Evolutionary conservation across 129 eudicot species (phyloP).

Genomic region (Apium graveolens): DNA sequence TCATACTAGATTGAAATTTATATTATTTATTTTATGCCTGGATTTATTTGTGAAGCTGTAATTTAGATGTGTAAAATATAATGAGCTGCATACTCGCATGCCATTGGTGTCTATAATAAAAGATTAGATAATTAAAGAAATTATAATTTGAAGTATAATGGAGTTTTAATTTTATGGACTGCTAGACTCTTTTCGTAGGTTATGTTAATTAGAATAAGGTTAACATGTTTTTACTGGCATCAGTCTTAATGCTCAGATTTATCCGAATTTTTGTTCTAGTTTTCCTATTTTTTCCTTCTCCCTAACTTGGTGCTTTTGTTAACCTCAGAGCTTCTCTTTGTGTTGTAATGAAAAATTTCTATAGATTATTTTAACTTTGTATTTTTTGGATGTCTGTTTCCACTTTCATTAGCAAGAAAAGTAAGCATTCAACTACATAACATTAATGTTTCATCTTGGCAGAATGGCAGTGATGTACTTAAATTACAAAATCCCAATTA

Average conservation of each 20-base stretch:
- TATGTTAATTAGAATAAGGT: background rate
- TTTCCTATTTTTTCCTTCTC: background rate
- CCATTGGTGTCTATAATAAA: background rate
- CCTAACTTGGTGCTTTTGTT: background rate
- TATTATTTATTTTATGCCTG: background rate
- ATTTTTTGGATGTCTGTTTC: background rate
- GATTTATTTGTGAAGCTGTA: background rate
- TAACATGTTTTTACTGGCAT: background rate
- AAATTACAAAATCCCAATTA: too few species aligned
- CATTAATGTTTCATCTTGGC: conserved; percentile 7
- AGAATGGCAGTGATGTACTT: too few species aligned
- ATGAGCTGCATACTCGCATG: background rate
- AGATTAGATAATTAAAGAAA: background rate
- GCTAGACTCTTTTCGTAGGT: background rate
- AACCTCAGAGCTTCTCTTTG: background rate
- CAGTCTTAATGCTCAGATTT: background rate
- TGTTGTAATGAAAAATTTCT: background rate
- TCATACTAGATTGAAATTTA: background rate
- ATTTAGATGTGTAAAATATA: background rate
- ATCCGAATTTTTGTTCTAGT: background rate
- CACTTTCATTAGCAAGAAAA: background rate
- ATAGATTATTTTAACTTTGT: background rate
- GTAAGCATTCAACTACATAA: background rate
- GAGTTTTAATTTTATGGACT: background rate
- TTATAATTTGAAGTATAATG: background rate